phyloP scores from a whole-genome alignment of 2,329 filamentous ascomycete genomes.

The Hypomyces perniciosus region DNA sequence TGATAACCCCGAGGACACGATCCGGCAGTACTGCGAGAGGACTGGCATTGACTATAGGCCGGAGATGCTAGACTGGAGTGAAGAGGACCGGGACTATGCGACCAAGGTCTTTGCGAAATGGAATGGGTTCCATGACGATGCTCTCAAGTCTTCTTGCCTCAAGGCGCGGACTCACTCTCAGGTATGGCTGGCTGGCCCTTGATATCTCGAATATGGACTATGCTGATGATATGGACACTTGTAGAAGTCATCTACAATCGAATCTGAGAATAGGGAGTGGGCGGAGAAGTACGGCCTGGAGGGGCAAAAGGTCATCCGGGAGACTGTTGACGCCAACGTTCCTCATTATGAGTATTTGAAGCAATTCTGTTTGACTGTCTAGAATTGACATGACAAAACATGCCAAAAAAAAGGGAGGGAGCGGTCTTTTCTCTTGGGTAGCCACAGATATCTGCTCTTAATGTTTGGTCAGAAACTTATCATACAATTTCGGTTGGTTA shows the following conservation, averaged over 20 bases:
- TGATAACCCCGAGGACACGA: constrained; percentile 70
- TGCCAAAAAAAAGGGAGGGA: not conserved
- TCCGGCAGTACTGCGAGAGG: constrained; percentile 74
- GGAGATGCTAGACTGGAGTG: constrained; percentile 80
- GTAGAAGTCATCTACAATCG: constrained; percentile 57
- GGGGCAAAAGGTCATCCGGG: constrained; percentile 62
- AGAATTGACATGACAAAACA: constrained; percentile 6
- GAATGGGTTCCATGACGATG: constrained; percentile 95
- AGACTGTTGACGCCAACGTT: constrained; percentile 66
- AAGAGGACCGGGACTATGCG: constrained; percentile 67
- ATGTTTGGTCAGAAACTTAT: constrained; percentile 3
- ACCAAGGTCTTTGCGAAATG: constrained; percentile 85
- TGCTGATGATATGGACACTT: not conserved
- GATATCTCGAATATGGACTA: not conserved
- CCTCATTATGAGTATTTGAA: constrained; percentile 76
- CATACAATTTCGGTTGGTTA: constrained; percentile 7
- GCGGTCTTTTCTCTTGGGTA: not conserved
- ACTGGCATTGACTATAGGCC: constrained; percentile 71
- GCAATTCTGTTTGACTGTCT: constrained; percentile 64
- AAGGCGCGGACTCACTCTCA: constrained; percentile 61
- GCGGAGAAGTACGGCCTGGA: constrained; percentile 66
- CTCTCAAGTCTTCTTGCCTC: constrained; percentile 73
- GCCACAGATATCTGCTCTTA: not conserved
- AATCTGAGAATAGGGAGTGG: constrained; percentile 67
- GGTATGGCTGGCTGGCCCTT: constrained; percentile 35